Evolutionary conservation across 371 early-diverging fungal species (phyloP), one percentile per base, ranked within the genome.

Genomic region (Syncephalastrum monosporum): DNA sequence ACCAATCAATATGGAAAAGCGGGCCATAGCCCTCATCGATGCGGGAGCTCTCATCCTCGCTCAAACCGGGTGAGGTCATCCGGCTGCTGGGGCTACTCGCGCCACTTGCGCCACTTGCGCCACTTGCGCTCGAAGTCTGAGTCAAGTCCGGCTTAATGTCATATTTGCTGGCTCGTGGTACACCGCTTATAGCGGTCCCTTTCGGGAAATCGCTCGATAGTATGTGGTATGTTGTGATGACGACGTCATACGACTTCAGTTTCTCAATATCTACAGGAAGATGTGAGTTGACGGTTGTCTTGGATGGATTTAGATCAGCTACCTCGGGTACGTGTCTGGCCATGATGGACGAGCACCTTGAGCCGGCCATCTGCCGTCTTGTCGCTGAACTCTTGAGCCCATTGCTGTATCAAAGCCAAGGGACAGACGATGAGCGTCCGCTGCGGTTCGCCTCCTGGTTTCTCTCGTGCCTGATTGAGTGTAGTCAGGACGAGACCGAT

Each of bases 221-320:
- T 13, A 86, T 77, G 27, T 83, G 75, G 63, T 88, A 89, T 0
- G 91, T 87, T 0, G 91, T 85, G 15, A 93, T 63, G 0, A 93
- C 83, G 10, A 91, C 70, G 59, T 92, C 91, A 68, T 87, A 89
- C 5, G 67, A 23, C 2, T 53, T 47, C 16, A 92, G 72, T 3
- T 70, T 69, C 1, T 33, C 46, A 19, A 65, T 56, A 46, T 78
- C 64, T 65, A 51, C 24, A 29, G 14, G 4, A 12, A 23, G 13
- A 25, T 55, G 14, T 53, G 6, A 53, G 14, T 8, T 53, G 25
- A n/a, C 7, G n/a, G 4, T 6, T 15, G 21, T 24, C 23, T 16
- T 2, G 46, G 33, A 23, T 16, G 38, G 14, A 19, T 43, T 41
- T 27, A 8, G 2, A 42, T 63, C 56, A 21, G 49, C 64, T 62